A percentile compares a stretch with the other conserved stretches of the same genome.
phyloP scores from a whole-genome alignment of 164 flowering plant species.

The Chloranthus sessilifolius region DNA sequence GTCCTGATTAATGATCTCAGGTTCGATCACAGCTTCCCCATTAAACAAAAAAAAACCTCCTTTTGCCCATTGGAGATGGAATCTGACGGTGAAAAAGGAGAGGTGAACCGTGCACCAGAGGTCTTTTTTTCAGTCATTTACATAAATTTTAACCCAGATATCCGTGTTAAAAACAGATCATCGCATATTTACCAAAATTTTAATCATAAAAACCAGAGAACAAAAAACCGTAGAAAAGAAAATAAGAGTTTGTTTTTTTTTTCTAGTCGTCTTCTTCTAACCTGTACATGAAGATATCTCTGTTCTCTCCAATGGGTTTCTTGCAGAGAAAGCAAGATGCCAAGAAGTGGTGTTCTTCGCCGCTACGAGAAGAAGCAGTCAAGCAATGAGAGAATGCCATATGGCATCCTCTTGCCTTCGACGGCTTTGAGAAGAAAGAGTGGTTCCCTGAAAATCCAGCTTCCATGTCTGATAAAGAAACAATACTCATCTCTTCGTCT shows the following conservation, averaged over 20 bases:
- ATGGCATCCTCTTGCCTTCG: neutral
- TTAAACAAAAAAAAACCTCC: no score
- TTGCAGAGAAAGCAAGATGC: constrained; percentile 45
- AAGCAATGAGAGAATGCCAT: neutral
- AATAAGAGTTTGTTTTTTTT: neutral
- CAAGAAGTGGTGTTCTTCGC: constrained; percentile 32
- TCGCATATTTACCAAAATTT: no score
- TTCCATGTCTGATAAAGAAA: neutral
- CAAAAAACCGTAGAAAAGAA: neutral
- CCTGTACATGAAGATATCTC: constrained; percentile 67
- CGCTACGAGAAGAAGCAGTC: neutral
- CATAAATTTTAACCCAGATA: no score
- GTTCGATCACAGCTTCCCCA: no score
- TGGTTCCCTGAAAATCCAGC: neutral
- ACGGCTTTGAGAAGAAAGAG: neutral
- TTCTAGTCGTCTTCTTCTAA: no score
- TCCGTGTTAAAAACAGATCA: no score
- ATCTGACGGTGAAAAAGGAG: no score
- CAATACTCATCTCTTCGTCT: neutral
- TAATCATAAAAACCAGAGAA: neutral
- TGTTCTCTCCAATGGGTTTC: constrained; percentile 29
- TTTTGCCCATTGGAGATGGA: no score
- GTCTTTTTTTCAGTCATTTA: no score
- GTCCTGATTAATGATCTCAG: no score
- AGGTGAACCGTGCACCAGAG: no score